Conservation (phyloP, 192 early-diverging fungal species). For the Martensiomyces pterosporus region DNA sequence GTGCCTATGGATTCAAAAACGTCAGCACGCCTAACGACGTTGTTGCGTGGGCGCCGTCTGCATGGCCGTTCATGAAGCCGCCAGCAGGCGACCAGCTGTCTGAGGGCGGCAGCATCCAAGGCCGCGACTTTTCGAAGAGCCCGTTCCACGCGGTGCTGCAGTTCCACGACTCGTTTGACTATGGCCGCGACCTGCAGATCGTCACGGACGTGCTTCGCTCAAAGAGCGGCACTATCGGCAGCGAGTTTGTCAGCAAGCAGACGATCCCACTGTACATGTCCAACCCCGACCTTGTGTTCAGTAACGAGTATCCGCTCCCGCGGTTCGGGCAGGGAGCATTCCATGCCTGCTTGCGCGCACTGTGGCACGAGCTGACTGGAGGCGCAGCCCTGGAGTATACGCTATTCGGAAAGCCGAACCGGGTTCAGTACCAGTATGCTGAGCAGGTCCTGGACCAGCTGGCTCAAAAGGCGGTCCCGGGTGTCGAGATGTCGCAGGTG, state of each 20-base stretch:
- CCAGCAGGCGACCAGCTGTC: constrained; percentile 6
- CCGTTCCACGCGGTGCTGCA: constrained; percentile 70
- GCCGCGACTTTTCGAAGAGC: constrained; percentile 35
- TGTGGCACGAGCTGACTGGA: constrained; percentile 56
- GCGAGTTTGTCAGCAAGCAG: constrained; percentile 49
- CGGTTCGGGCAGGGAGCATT: constrained; percentile 84
- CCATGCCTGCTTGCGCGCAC: constrained; percentile 61
- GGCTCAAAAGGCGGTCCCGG: constrained; percentile 13
- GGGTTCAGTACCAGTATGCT: constrained; percentile 69
- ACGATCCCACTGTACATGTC: constrained; percentile 75
- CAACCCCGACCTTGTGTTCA: constrained; percentile 73
- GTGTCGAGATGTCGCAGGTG: constrained; percentile 3
- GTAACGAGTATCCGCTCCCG: constrained; percentile 73
- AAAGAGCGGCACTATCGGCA: constrained; percentile 57
- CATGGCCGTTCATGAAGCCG: constrained; percentile 63
- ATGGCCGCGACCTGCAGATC: constrained; percentile 84
- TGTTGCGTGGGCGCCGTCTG: constrained; percentile 54
- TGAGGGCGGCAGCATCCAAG: no score
- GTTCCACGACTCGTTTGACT: constrained; percentile 85
- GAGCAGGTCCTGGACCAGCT: constrained; percentile 50
- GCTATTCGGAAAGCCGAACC: constrained; percentile 79
- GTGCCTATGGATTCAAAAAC: constrained; percentile 65
- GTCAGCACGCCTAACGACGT: constrained; percentile 67
- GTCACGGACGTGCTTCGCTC: constrained; percentile 67
- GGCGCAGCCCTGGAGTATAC: constrained; percentile 55